phyloP scores from a whole-genome alignment of 495 filamentous ascomycete genomes.

The Aspergillus cavernicola region DNA sequence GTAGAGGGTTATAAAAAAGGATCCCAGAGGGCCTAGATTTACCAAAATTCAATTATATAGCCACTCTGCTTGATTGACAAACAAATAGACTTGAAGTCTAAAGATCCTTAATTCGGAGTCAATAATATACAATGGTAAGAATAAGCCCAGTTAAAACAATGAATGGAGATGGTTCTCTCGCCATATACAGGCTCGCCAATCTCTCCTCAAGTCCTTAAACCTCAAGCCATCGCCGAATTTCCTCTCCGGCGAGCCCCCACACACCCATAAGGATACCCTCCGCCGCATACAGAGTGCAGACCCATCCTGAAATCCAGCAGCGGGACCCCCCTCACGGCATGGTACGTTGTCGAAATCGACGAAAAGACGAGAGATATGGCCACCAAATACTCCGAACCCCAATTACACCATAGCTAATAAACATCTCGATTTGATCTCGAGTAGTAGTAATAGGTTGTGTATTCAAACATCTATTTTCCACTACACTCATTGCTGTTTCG shows the following conservation, averaged over 20 bases:
- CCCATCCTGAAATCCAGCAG: neutral
- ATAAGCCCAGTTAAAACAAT: neutral
- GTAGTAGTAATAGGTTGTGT: neutral
- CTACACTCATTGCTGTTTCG: neutral
- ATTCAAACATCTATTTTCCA: neutral
- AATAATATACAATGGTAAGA: conserved; percentile 9
- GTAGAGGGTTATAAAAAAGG: conserved; percentile 14
- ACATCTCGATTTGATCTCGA: neutral
- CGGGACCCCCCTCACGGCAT: neutral
- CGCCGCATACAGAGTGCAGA: too few relatives aligned
- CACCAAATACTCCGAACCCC: conserved; percentile 9
- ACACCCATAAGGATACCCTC: too few relatives aligned
- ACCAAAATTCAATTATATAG: neutral
- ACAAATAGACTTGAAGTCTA: neutral
- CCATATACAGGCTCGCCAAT: too few relatives aligned
- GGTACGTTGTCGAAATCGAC: neutral
- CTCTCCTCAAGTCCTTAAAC: neutral
- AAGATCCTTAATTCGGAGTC: neutral
- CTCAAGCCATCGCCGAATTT: too few relatives aligned
- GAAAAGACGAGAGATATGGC: neutral
- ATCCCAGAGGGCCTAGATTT: neutral
- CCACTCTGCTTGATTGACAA: neutral
- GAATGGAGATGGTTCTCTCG: conserved; percentile 5
- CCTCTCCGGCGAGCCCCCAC: too few relatives aligned
- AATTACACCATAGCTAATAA: conserved; percentile 10